Percentiles rank a stretch among this genome's conserved stretches.
Conservation (phyloP, 768 basidiomycete species). For the Leccinum variicolor region DNA sequence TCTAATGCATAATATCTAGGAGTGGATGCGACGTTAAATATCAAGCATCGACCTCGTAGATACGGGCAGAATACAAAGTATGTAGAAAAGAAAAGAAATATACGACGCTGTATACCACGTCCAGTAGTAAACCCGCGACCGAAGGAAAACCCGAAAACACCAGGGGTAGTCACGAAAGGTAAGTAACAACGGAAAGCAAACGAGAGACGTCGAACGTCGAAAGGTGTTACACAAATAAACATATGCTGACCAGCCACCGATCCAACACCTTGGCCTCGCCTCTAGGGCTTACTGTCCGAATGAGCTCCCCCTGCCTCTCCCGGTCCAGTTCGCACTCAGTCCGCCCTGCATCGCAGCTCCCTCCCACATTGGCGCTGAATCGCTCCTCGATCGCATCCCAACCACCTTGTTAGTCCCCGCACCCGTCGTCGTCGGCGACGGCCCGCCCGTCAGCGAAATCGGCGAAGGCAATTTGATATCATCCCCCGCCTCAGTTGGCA, state of each 20-base stretch:
- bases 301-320: constrained; percentile 26
- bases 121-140: neutral
- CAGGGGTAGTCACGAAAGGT: neutral
- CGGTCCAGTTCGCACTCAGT: constrained; percentile 28
- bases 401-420: constrained; percentile 13
- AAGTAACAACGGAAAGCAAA: constrained; percentile 5
- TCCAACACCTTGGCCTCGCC: neutral
- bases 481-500: constrained; percentile 8
- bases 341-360: constrained; percentile 17
- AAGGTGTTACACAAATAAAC: neutral
- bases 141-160: neutral
- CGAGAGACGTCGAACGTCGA: constrained; percentile 25
- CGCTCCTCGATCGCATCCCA: constrained; percentile 22
- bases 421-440: constrained; percentile 14
- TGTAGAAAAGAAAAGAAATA: neutral
- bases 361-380: constrained; percentile 24
- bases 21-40: neutral
- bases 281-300: constrained; percentile 21
- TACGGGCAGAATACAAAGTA: neutral
- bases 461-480: constrained; percentile 21
- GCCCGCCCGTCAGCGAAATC: constrained; percentile 16
- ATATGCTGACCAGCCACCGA: neutral
- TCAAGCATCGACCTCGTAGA: neutral
- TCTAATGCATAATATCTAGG: neutral
- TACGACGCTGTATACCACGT: neutral